Evolutionary conservation across 1,139 yeast genomes (phyloP), one percentile per base, ranked within the genome.

Genomic region (Suhomyces taliae): DNA sequence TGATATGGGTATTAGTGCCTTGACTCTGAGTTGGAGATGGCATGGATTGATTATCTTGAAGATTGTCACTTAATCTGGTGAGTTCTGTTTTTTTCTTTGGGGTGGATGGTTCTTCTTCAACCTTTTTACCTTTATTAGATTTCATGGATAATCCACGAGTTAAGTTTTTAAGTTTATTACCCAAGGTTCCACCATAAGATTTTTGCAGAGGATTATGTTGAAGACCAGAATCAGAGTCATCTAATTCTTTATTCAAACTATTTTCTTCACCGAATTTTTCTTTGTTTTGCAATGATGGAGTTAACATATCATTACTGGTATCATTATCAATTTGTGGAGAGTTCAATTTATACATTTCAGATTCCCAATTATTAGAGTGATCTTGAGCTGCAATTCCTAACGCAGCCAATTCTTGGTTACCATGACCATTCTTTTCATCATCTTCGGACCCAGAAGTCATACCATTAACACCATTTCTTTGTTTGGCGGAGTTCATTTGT

Each of bases 341-440:
- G 48, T 74, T 75, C 55, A 82, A 65, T 48, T 77, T 72, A 59
- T 75, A 78, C 76, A 82, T 81, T 60, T 83, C 84, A 40, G 75
- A 66, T 57, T 84, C 89, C 93, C 93, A 87, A 62, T 85, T 78
- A 15, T 67, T 73, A 43, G 78, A 74, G 62, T 87, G 95, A 51
- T 83, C 87, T 61, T 83, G 85, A 3, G 91, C 93, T 12, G 88
- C 85, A 15, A 74, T 62, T 48, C 89, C 89, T 57, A 84, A 73
- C 6, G 86, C 89, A 38, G 79, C 62, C 53, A 85, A 72, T 65
- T 87, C 95, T 47, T 81, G 82, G 26, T 81, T 75, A 36, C 72
- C 74, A 31, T 31, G 26, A 8, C 14, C 36, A 27, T 26, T 37
- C 31, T 53, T 47, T 36, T 51, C 52, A 35, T 44, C 41, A 19